Base-by-base conservation (phyloP, 2,329 filamentous ascomycete species). In the Trichoderma breve region DNA sequence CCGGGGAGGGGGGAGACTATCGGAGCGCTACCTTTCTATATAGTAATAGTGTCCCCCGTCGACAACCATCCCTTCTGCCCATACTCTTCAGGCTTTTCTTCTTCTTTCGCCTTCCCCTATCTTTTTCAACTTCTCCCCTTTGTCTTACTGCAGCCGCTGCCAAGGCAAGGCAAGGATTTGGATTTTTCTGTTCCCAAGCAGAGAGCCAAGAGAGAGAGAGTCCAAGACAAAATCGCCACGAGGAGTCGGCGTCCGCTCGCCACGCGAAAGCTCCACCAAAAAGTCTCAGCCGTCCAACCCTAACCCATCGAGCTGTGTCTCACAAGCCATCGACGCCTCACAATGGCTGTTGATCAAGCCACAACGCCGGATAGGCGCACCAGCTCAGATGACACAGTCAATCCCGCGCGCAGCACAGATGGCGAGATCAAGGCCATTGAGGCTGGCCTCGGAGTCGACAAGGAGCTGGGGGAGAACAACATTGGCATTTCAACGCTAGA, bases 341-440 rank as follows among this genome's bases (percentile, higher is more conserved):
- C 43, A 18, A 70, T 70, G 71, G 66, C 71, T 60, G 60, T 30
- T 15, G 57, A 69, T 9, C 47, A 70, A 71, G 71, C 71, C 71
- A 72, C 71, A 51, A 72, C 71, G 71, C 71, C 71, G 9, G 74
- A 75, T n/a, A 72, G 71, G 73, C 74, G 75, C 30, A 73, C 76
- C 60, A 79, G 77, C 74, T 79, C 79, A 11, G 78, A 79, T 36
- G 75, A 72, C 15, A 80, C 79, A 7, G 73, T 79, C 28, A 74
- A 79, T 60, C 72, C 78, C 24, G 78, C 76, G 70, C 73, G 76
- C 73, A 73, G 76, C 73, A 55, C 39, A 14, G 61, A 76, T 3
- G 70, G 47, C 34, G 51, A 69, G n/a, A 58, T 30, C 64, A 58
- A 71, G 14, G 64, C 63, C 9, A 26, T 67, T 28, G 43, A 71